Percentiles rank a stretch among this genome's conserved stretches.
phyloP scores from a whole-genome alignment of 2,329 filamentous ascomycete species.

The Mollisia scopiformis region DNA sequence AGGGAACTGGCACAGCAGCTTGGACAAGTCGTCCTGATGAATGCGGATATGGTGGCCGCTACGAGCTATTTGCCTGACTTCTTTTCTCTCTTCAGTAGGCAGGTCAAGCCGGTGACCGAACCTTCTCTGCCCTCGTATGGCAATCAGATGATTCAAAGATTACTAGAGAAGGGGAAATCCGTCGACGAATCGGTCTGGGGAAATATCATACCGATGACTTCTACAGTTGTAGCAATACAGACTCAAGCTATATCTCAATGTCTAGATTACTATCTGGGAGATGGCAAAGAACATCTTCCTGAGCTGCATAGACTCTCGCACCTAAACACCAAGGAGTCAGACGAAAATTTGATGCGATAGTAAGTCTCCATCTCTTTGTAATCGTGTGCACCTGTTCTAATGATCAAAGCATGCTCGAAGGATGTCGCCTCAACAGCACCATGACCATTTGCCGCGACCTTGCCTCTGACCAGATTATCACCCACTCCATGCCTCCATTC shows the following conservation, averaged over 20 bases:
- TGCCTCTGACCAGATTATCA: not conserved
- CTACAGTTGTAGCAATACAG: conserved; percentile 71
- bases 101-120: conserved; percentile 56
- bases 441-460: not conserved
- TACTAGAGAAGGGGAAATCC: not conserved
- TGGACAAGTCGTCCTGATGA: conserved; percentile 62
- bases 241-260: conserved; percentile 73
- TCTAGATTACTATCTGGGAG: conserved; percentile 71
- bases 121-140: conserved; percentile 44
- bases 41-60: conserved; percentile 59
- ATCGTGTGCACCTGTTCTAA: conserved; percentile 3
- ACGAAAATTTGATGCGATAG: conserved; percentile 66
- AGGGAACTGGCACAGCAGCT: conserved; percentile 62
- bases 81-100: conserved; percentile 44
- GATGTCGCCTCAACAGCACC: conserved; percentile 58
- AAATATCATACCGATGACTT: conserved; percentile 56
- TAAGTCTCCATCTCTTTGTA: conserved; percentile 12
- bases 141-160: not conserved
- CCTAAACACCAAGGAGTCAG: conserved; percentile 56
- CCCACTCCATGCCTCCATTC: not conserved
- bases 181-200: not conserved
- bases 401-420: conserved; percentile 62
- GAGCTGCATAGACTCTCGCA: conserved; percentile 64
- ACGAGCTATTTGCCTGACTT: conserved; percentile 58
- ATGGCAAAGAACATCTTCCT: conserved; percentile 57